Evolutionary conservation across 1,139 yeast genomes (phyloP).

Genomic region (Lodderomyces theae): DNA sequence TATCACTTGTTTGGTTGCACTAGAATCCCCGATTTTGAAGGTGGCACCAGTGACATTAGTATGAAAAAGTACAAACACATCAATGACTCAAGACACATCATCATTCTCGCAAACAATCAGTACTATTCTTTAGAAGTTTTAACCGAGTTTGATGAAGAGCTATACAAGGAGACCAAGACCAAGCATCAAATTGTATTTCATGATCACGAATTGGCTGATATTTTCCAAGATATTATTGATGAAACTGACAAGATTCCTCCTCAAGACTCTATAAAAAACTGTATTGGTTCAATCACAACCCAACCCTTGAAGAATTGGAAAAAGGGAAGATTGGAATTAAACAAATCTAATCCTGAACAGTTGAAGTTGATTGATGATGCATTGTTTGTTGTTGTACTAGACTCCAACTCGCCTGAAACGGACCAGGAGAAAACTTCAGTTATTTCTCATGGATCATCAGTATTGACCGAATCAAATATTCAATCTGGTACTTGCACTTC

Average conservation of each 20-base stretch:
- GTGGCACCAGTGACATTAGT: constrained; percentile 23
- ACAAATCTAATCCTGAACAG: constrained; percentile 40
- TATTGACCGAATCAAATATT: constrained; percentile 51
- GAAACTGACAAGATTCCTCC: constrained; percentile 40
- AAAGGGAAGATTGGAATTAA: constrained; percentile 51
- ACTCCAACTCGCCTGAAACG: constrained; percentile 50
- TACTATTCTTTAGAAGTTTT: constrained; percentile 62
- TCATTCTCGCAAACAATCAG: constrained; percentile 60
- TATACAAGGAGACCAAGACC: constrained; percentile 20
- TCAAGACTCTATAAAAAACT: constrained; percentile 47
- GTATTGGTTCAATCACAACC: constrained; percentile 69
- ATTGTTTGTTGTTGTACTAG: constrained; percentile 65
- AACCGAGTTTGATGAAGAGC: constrained; percentile 34
- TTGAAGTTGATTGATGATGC: constrained; percentile 58
- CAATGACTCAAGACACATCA: constrained; percentile 46
- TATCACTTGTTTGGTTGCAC: constrained; percentile 66
- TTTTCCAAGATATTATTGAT: constrained; percentile 49
- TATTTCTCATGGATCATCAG: constrained; percentile 65
- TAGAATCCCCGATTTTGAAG: constrained; percentile 49
- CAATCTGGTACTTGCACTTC: constrained; percentile 76
- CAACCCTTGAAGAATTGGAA: constrained; percentile 66
- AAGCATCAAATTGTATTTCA: constrained; percentile 44
- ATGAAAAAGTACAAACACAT: constrained; percentile 27
- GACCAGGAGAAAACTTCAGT: constrained; percentile 46
- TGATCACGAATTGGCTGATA: constrained; percentile 52